Evolutionary conservation across 345 rosid genomes (phyloP), one percentile per base, ranked within the genome.

Genomic region (Hibiscus trionum): DNA sequence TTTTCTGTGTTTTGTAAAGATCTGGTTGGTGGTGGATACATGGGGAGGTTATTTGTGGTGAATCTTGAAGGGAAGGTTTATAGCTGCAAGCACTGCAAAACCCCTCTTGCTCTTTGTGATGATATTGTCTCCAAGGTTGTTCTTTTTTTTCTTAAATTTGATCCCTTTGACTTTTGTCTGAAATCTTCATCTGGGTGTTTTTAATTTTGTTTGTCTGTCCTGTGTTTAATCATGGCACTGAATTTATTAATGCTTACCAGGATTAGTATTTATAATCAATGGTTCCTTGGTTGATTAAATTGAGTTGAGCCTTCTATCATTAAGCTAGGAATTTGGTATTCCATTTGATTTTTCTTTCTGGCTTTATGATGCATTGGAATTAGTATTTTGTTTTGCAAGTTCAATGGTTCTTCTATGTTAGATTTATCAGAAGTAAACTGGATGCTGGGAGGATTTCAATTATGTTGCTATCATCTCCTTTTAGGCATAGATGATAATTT

Each of bases 41-140:
- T 95, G 99, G 99, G 99, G 82, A 90, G 96, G 86, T 49, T 95
- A 75, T 95, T 90, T 81, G 81, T 86, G 77, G 96, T 89, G 83
- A 78, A 70, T 79, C 97, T 95, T 6, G 96, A 95, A 83, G 97
- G 99, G 75, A 90, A 80, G 89, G 81, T 87, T 86, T 95, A 95
- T 73, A 88, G 86, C 77, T 95, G 99, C 85, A 89, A 89, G 79
- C 91, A 95, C 89, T 95, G 99, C 81, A 85, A 80, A 81, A 90
- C 96, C 77, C 96, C 87, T 77, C 96, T 95, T 74, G 98, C 98
- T 76, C 79, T 88, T 10, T 78, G 9, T 35, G 90, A 90, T 35
- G 90, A 95, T 79, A 82, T 95, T 81, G 77, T 86, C 73, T 95
- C 99, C 49, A 95, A 82, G 98, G 99, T 90, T 46, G 58, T 65